A percentile compares a stretch with the other conserved stretches of the same genome.
Conservation (phyloP, 1,284 basidiomycete species). For the Heterobasidion occidentale region DNA sequence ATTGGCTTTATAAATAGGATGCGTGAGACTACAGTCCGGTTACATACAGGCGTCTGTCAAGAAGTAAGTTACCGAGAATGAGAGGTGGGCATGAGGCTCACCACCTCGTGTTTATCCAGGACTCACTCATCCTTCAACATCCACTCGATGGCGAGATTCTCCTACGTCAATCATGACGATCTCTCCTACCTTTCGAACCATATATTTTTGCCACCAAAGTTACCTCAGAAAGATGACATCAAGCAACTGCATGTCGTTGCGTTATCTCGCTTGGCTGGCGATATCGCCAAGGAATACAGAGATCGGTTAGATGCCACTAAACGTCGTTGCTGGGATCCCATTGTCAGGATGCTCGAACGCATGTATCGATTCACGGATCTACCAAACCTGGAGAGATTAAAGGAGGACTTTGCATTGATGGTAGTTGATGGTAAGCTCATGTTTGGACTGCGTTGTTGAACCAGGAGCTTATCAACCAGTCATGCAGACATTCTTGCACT, state of each 20-base stretch:
- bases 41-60: no score
- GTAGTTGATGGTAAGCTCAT: background rate
- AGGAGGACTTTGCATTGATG: background rate
- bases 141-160: no score
- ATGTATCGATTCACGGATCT: no score
- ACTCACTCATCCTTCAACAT: no score
- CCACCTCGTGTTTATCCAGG: no score
- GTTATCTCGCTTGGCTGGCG: background rate
- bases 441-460: background rate
- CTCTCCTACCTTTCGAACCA: background rate
- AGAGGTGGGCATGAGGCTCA: no score
- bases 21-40: no score
- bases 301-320: background rate
- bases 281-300: background rate
- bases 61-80: no score
- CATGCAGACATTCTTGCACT: slow-evolving; percentile 20
- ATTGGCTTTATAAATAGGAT: no score
- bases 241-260: background rate
- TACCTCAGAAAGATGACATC: slow-evolving; percentile 17
- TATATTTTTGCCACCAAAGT: slow-evolving; percentile 9
- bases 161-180: background rate
- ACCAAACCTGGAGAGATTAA: no score
- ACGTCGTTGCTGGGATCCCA: no score
- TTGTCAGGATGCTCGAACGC: no score
- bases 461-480: background rate